Base-by-base conservation (phyloP, 2,329 filamentous ascomycete genomes). In the Xylaria sp. region DNA sequence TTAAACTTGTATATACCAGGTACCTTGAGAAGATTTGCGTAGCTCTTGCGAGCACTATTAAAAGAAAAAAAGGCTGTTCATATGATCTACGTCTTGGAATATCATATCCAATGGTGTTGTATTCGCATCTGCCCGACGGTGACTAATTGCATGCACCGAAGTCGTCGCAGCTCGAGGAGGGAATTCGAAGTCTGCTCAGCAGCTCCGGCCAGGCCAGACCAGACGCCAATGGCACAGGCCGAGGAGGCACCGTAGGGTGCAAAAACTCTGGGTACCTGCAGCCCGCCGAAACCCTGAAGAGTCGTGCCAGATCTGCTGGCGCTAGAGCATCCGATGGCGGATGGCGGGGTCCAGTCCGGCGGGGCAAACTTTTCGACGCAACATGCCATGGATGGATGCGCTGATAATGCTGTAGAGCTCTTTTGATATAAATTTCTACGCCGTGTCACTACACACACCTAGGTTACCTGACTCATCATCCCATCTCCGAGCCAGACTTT, bases 301-400 rank as follows among this genome's bases (percentile, higher is more conserved):
- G 40, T 4, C 8, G 8, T 7, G 7, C 8, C 16, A 13, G 20
- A 21, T 42, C 40, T 19, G 9, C 7, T 16, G 5, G 18, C 3
- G 16, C 13, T 24, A 16, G 40, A 24, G 20, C 40, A 2, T 66
- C 66, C 66, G 66, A 66, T 66, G 65, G 54, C 66, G 66, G 66
- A 68, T 63, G 57, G 66, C 57, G 66, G 66, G 66, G 61, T 52
- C 34, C 39, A 47, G n/a, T 34, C 51, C 53, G 50, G 60, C 49
- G 61, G 64, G 64, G 63, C 59, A 55, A 53, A 56, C 39, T 60
- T 53, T 53, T 54, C 8, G 16, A 29, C 37, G 34, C 16, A 24
- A 22, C 22, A 41, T 50, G n/a, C n/a, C n/a, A n/a, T n/a, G n/a
- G n/a, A n/a, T n/a, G n/a, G n/a, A n/a, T n/a, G n/a, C n/a, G n/a